phyloP scores from a whole-genome alignment of 768 basidiomycete genomes.

The Lactifluus subvellereus region DNA sequence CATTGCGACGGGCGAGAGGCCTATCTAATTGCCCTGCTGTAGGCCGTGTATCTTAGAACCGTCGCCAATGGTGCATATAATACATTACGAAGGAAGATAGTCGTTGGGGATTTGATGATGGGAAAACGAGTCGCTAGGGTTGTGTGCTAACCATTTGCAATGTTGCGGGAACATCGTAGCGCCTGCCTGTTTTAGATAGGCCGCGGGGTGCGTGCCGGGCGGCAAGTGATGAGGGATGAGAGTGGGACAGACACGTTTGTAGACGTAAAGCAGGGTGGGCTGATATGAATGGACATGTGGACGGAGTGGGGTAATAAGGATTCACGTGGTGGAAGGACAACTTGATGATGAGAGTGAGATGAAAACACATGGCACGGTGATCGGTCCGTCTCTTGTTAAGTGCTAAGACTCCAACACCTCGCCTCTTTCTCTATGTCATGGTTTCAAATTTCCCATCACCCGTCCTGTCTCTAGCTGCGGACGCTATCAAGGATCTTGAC shows the following conservation, averaged over 20 bases:
- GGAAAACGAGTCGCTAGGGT: background rate
- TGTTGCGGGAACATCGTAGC: conserved; percentile 18
- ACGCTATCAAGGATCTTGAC: conserved; percentile 62
- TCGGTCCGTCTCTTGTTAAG: background rate
- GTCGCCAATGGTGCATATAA: conserved; percentile 14
- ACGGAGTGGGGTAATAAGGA: background rate
- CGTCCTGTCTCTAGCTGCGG: conserved; percentile 58
- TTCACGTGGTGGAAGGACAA: too few relatives aligned
- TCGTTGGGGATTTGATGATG: background rate
- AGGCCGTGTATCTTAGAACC: conserved; percentile 20
- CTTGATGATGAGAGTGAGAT: too few relatives aligned
- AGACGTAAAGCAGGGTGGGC: too few relatives aligned
- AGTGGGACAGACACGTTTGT: too few relatives aligned
- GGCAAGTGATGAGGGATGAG: background rate
- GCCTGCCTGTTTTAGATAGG: conserved; percentile 1
- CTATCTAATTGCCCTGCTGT: conserved; percentile 17
- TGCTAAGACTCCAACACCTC: background rate
- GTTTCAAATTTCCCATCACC: conserved; percentile 51
- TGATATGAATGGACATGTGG: too few relatives aligned
- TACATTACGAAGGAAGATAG: conserved; percentile 1
- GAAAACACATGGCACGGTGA: background rate
- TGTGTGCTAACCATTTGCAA: conserved; percentile 13
- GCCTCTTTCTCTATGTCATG: conserved; percentile 34
- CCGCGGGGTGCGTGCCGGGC: conserved; percentile 7
- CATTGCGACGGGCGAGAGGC: conserved; percentile 9